Evolutionary conservation across 805 yeast genomes (phyloP), one percentile per base, ranked within the genome.

Genomic region (Candida gorgasii): DNA sequence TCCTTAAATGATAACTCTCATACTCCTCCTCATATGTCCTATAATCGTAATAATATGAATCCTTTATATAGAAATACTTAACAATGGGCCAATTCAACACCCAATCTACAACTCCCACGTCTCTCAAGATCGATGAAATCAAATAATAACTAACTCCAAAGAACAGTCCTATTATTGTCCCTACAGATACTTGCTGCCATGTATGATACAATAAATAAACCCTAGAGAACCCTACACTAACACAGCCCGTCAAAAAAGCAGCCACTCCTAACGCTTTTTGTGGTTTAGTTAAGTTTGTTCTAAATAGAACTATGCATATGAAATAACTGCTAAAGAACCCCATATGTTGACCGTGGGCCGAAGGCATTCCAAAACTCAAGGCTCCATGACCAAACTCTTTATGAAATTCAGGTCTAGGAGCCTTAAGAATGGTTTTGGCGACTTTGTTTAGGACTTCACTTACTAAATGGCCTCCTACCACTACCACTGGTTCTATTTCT

Each of bases 341-440:
- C 89, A 92, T 86, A 62, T 90, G 93, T 65, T 92, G 99, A 0
- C 96, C 81, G 63, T 92, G 99, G 1, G 99, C 97, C 40, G 90
- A 82, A 0, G 99, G 99, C 97, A 92, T 92, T 0, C 99, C 99
- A 59, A 84, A 89, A 0, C 85, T 82, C 33, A 58, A 58, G 18
- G 67, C 73, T 18, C 52, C 79, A 34, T 68, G 58, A 5, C 75
- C 76, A 41, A 71, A 71, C 30, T 63, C 67, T 42, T 61, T 62
- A 49, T 71, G 76, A 54, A 70, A 70, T 5, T 68, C 75, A 7
- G 99, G 99, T 47, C 99, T 73, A 16, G 87, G 84, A 55, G 86
- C 86, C 50, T 76, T 79, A 29, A 89, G 61, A 1, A 78, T 28
- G 15, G 72, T 69, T 59, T 92, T 92, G 30, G 86, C 63, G 1